Conservation (phyloP, 2,329 filamentous ascomycete species). For the Aspergillus fructus region DNA sequence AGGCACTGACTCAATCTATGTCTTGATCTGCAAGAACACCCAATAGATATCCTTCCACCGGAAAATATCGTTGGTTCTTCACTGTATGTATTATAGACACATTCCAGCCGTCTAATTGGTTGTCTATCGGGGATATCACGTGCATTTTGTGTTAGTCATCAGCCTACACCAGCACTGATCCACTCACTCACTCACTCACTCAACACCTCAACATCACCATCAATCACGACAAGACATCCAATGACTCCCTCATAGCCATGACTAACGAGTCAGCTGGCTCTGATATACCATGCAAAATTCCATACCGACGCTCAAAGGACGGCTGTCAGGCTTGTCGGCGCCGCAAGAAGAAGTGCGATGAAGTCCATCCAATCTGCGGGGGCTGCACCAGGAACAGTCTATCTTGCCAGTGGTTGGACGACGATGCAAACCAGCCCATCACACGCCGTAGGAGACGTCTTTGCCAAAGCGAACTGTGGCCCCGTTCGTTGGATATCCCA, state of each 20-base stretch:
- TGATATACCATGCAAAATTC: background rate
- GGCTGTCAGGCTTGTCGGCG: constrained; percentile 3
- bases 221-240: background rate
- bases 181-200: too few relatives aligned
- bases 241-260: background rate
- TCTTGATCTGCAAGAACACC: background rate
- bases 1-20: background rate
- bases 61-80: background rate
- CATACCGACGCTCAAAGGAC: background rate
- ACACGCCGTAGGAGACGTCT: background rate
- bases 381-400: constrained; percentile 1
- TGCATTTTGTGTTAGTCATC: background rate
- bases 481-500: background rate
- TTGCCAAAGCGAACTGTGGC: background rate
- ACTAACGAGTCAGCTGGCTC: background rate
- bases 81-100: background rate
- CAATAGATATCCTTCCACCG: background rate
- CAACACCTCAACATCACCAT: background rate
- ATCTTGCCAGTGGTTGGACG: background rate
- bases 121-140: background rate
- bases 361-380: background rate
- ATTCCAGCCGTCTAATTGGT: background rate
- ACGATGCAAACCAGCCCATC: background rate
- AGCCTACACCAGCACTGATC: background rate
- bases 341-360: constrained; percentile 10